Percentiles rank a stretch among this genome's conserved stretches.
Evolutionary conservation across 73 alveolate species (phyloP).

Genomic region (Paramecium primaurelia): DNA sequence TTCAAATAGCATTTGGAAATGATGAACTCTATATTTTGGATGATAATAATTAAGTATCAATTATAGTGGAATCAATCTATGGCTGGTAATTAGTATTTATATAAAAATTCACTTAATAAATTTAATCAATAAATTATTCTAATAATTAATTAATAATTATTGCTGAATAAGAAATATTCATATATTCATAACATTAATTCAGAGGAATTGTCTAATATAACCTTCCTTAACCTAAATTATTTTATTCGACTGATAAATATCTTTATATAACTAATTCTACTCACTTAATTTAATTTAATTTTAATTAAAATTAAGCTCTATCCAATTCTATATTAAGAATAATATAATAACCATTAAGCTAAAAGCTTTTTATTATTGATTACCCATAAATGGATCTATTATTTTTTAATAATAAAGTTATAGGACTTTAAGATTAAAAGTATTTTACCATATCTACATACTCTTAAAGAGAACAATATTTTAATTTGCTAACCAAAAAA

Average conservation of each 20-base stretch:
- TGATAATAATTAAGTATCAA: background rate
- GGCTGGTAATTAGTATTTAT: background rate
- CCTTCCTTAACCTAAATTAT: background rate
- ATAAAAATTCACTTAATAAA: background rate
- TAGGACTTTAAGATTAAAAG: background rate
- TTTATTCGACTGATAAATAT: background rate
- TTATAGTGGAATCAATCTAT: background rate
- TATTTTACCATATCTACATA: background rate
- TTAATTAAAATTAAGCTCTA: background rate
- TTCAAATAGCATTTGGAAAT: background rate
- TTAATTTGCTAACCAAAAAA: background rate
- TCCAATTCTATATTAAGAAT: background rate
- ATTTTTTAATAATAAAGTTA: background rate
- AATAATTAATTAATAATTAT: background rate
- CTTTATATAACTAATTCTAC: background rate
- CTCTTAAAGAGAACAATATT: background rate
- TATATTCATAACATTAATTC: background rate
- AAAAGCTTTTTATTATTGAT: background rate
- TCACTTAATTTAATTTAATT: background rate
- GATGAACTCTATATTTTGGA: background rate
- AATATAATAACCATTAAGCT: background rate
- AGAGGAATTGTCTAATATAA: background rate
- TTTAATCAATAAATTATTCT: background rate
- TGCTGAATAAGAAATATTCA: background rate
- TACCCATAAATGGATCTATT: background rate